Evolutionary conservation across 495 filamentous ascomycete genomes (phyloP), one percentile per base, ranked within the genome.

Genomic region (Trypethelium eluteriae): DNA sequence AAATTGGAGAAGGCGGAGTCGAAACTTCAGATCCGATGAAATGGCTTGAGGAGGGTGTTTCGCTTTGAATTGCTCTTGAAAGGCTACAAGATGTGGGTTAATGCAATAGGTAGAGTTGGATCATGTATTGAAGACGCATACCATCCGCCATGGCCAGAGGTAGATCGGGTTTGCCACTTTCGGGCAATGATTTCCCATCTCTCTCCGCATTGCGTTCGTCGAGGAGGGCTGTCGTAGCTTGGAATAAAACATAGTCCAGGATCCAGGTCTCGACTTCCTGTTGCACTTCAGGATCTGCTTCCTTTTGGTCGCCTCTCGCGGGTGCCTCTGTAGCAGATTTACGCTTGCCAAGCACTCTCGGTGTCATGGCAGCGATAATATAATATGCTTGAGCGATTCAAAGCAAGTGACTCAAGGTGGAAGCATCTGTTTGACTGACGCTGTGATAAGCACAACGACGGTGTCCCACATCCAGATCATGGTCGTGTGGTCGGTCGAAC

Each of bases 161-260:
- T 32, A 50, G 39, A 56, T 67, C 67, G 36, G 49, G 12, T 25
- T 25, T 9, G 16, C 38, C 36, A 46, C 38, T 12, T 1, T 63
- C 56, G 25, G 41, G 25, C 7, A 39, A 56, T n/a, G 47, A n/a
- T 34, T 3, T 38, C 6, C 36, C 35, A 25, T 62, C n/a, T 18
- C 47, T 46, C 5, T 38, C 11, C 6, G 36, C 49, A n/a, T 25
- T 59, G 2, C 70, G 66, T 39, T 70, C 67, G 3, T 46, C 68
- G 16, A 82, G 59, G 10, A 77, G 66, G n/a, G 66, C 69, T 18
- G 77, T 68, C 25, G 78, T 77, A 12, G 81, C 72, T 25, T 76
- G 72, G 70, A 79, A 81, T n/a, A 80, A 64, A 11, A 85, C 67
- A 67, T 85, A 85, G 67, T 86, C 84, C 35, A 84, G 73, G n/a